phyloP scores from a whole-genome alignment of 108 stramenopile species.

The Epithemia pelagica region DNA sequence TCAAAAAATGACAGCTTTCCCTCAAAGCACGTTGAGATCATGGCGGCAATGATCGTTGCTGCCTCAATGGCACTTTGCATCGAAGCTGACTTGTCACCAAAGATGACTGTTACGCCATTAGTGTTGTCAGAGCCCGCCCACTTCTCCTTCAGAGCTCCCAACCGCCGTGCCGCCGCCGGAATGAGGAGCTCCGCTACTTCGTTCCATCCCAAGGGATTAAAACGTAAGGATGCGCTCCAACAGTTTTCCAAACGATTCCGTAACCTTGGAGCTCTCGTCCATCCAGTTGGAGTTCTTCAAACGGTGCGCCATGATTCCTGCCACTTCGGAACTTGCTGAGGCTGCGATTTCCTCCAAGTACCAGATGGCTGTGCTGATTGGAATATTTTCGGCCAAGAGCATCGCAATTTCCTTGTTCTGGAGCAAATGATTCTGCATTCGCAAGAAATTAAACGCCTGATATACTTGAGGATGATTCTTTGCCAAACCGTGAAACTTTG shows the following conservation, averaged over 20 bases:
- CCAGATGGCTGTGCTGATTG: conserved; percentile 17
- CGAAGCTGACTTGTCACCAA: conserved; percentile 21
- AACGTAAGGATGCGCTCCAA: conserved; percentile 18
- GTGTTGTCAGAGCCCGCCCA: neutral
- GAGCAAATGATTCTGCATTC: conserved; percentile 4
- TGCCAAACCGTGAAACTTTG: conserved; percentile 12
- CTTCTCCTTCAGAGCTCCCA: conserved; percentile 5
- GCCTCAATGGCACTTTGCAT: conserved; percentile 26
- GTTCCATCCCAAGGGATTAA: neutral
- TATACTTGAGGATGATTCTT: conserved; percentile 17
- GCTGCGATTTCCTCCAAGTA: conserved; percentile 15
- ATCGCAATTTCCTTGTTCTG: conserved; percentile 5
- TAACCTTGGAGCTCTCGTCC: conserved; percentile 1
- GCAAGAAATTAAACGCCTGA: conserved; percentile 12
- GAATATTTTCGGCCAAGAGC: conserved; percentile 12
- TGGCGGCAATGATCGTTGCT: conserved; percentile 23
- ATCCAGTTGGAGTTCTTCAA: neutral
- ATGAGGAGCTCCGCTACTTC: conserved; percentile 1
- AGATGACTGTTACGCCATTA: conserved; percentile 2
- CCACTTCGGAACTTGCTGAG: neutral
- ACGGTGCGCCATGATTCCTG: neutral
- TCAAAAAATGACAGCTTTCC: conserved; percentile 24
- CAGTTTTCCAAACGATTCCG: conserved; percentile 20
- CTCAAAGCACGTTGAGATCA: conserved; percentile 15
- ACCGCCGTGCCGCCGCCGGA: neutral